Evolutionary conservation across 768 basidiomycete species (phyloP).

Genomic region (Dentipellis fragilis): DNA sequence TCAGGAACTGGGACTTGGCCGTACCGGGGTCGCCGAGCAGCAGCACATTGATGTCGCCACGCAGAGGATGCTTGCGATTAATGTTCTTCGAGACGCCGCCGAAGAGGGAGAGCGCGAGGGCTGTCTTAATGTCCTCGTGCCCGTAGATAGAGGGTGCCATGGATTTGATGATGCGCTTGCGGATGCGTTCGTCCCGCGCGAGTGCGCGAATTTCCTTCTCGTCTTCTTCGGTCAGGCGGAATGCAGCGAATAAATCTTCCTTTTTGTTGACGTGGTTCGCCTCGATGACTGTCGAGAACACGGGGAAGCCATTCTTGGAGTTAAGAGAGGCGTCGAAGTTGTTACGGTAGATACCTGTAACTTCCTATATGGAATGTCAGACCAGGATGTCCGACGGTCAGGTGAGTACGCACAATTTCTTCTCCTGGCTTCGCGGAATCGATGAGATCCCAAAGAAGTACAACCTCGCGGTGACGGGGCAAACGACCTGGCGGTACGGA

Average conservation of each 20-base stretch:
- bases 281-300: conserved; percentile 96
- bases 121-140: conserved; percentile 98
- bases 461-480: conserved; percentile 92
- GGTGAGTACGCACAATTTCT: conserved; percentile 64
- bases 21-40: conserved; percentile 97
- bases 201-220: conserved; percentile 85
- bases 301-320: conserved; percentile 97
- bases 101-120: conserved; percentile 89
- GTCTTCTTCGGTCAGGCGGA: conserved; percentile 94
- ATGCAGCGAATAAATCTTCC: conserved; percentile 97
- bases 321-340: conserved; percentile 98
- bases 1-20: conserved; percentile 97
- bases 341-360: conserved; percentile 96
- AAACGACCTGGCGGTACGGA: conserved; percentile 96
- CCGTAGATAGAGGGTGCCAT: conserved; percentile 99
- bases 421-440: conserved; percentile 98
- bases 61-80: conserved; percentile 90
- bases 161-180: conserved; percentile 95
- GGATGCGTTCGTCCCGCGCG: conserved; percentile 86
- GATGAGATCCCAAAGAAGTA: conserved; percentile 96
- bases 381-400: conserved; percentile 1
- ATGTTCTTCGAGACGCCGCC: conserved; percentile 93
- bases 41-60: conserved; percentile 96
- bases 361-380: conserved; percentile 49
- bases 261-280: conserved; percentile 99